These are phyloP conservation scores for Knoxia roxburghii DNA, from an alignment of 257 asterid species.

Conservation along the genomic window DNA sequence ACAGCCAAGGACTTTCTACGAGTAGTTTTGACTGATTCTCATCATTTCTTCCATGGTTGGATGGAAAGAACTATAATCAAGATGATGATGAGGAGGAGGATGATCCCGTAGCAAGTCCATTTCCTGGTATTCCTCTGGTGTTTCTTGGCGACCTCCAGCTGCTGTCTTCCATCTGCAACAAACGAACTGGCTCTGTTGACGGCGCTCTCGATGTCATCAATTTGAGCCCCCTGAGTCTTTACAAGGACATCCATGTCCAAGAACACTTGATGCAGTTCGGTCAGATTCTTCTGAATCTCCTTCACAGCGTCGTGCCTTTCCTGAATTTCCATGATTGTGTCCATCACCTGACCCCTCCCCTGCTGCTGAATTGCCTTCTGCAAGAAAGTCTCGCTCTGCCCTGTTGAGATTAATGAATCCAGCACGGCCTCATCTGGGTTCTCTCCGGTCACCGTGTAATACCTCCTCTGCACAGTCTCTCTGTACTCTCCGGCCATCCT, in stretches of 20 bases:
- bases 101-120: constrained; percentile 38
- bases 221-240: constrained; percentile 33
- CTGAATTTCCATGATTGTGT: constrained; percentile 41
- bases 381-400: constrained; percentile 39
- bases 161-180: constrained; percentile 31
- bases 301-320: constrained; percentile 49
- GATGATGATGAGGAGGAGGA: constrained; percentile 31
- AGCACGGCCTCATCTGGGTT: constrained; percentile 31
- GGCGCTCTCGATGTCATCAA: constrained; percentile 38
- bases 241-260: constrained; percentile 44
- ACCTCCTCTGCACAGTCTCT: constrained; percentile 40
- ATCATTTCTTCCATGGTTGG: constrained; percentile 36
- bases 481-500: constrained; percentile 36
- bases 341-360: constrained; percentile 48
- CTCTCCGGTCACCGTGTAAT: constrained; percentile 42
- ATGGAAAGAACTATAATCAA: constrained; percentile 38
- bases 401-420: constrained; percentile 32
- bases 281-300: constrained; percentile 39
- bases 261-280: constrained; percentile 39
- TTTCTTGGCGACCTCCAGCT: constrained; percentile 32
- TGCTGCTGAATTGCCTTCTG: constrained; percentile 48
- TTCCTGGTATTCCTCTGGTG: constrained; percentile 43
- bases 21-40: background rate
- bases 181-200: constrained; percentile 42
- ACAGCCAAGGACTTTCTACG: background rate